These are phyloP conservation scores for Saccharomyces paradoxus DNA, from an alignment of 805 yeast species.

Conservation along the genomic window DNA sequence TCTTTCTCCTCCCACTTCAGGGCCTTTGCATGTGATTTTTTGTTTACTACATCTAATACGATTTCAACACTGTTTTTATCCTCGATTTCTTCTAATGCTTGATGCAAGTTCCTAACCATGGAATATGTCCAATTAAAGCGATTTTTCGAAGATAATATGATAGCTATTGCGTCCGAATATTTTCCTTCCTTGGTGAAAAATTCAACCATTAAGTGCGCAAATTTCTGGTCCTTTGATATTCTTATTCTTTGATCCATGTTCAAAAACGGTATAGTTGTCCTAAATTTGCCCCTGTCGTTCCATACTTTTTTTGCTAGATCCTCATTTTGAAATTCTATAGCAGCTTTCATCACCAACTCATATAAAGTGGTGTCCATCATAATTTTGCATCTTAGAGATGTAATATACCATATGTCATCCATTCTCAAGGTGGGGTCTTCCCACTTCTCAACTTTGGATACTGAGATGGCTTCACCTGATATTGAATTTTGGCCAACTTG, in stretches of 20 bases:
- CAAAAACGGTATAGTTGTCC: slow-evolving; percentile 48
- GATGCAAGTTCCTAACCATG: slow-evolving; percentile 37
- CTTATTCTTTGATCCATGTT: slow-evolving; percentile 41
- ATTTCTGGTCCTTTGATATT: slow-evolving; percentile 26
- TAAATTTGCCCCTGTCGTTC: slow-evolving; percentile 69
- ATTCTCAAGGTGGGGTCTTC: neutral
- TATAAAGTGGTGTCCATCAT: slow-evolving; percentile 45
- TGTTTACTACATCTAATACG: slow-evolving; percentile 29
- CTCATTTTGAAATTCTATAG: slow-evolving; percentile 45
- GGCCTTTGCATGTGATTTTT: slow-evolving; percentile 11
- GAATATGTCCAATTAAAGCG: slow-evolving; percentile 62
- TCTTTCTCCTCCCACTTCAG: slow-evolving; percentile 15
- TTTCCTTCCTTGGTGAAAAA: slow-evolving; percentile 48
- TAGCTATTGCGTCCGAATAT: slow-evolving; percentile 60
- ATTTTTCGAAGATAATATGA: slow-evolving; percentile 57
- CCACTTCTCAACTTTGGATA: neutral
- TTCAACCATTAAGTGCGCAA: slow-evolving; percentile 65
- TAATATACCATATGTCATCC: slow-evolving; percentile 8
- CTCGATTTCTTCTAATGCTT: slow-evolving; percentile 37
- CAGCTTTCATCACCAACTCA: slow-evolving; percentile 57
- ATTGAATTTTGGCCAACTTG: neutral
- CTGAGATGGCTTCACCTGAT: neutral
- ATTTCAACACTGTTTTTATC: slow-evolving; percentile 30
- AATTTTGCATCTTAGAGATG: slow-evolving; percentile 26
- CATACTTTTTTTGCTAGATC: slow-evolving; percentile 60